Base-by-base conservation (phyloP, 2,329 filamentous ascomycete species). In the Aureobasidium leucospermi region DNA sequence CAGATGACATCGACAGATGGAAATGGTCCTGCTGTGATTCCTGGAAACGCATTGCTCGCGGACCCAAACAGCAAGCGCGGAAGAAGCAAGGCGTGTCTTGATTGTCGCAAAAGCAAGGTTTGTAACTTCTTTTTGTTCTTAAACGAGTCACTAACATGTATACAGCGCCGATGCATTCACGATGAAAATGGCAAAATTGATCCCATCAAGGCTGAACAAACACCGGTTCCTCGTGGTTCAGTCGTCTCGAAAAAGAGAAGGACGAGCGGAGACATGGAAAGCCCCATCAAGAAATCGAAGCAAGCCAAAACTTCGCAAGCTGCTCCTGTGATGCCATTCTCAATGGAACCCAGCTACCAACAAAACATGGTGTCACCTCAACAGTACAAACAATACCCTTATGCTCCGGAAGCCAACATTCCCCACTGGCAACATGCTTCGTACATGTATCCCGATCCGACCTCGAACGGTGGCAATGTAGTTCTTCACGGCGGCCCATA, bases 31-130 rank as follows among this genome's bases (percentile, higher is more conserved):
- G 53, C 59, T 29, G 9, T 51, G 3, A 46, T 59, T 8, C 60
- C 62, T 29, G 57, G 60, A 42, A 61, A 53, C 29, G 59, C 62
- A 23, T 51, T 61, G 42, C 49, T 63, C 3, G 62, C 59, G 10
- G 62, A 63, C 36, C 45, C 51, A 2, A 64, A 58, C 31, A 63
- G 65, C 29, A 73, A 72, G 61, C 70, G 70, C 13, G 70, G 71
- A 31, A 64, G 84, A 65, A 85, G 79, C 66, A 86, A 85, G 70
- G 84, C 84, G 45, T 87, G 84, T 68, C 78, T 83, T 61, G 83
- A 86, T 65, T 87, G 84, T 70, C 80, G 84, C 47, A 86, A 85
- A 69, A 85, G 83, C 77, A 86, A 86, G 78, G 84, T 85, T 68
- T 70, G 79, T 56, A 41, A 4, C 6, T 32, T 23, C 34, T 10